These are phyloP conservation scores for Malbranchea zuffiana DNA, from an alignment of 2,329 filamentous ascomycete genomes.

Conservation along the genomic window DNA sequence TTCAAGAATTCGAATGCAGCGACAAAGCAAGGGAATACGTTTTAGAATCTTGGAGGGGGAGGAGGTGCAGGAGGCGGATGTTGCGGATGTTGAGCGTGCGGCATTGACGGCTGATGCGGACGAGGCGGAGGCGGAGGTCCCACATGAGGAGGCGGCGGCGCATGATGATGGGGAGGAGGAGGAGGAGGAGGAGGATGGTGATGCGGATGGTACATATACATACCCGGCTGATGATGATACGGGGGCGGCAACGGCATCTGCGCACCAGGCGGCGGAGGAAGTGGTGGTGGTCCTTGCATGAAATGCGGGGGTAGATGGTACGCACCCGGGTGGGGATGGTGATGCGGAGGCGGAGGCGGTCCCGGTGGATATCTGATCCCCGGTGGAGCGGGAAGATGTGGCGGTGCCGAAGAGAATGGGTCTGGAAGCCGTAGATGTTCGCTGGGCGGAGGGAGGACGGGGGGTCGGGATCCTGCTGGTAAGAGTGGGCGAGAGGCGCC, in stretches of 20 bases:
- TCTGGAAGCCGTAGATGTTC: constrained; percentile 28
- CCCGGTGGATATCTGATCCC: constrained; percentile 26
- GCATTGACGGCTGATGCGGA: constrained; percentile 7
- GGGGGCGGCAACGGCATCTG: neutral
- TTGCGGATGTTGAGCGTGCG: constrained; percentile 4
- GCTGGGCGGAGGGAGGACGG: constrained; percentile 21
- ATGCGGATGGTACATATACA: constrained; percentile 4
- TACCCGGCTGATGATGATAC: constrained; percentile 1
- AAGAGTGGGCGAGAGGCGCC: constrained; percentile 25
- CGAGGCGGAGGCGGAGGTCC: constrained; percentile 7
- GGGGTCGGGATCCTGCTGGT: constrained; percentile 20
- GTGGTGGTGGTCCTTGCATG: constrained; percentile 6
- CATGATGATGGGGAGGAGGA: constrained; percentile 8
- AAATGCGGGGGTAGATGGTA: constrained; percentile 8
- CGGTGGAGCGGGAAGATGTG: constrained; percentile 32
- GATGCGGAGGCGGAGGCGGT: constrained; percentile 7
- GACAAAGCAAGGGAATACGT: neutral
- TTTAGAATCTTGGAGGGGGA: constrained; percentile 4
- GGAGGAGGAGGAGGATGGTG: constrained; percentile 8
- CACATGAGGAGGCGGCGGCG: constrained; percentile 7
- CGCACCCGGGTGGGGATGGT: constrained; percentile 3
- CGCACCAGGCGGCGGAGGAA: neutral
- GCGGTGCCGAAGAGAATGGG: constrained; percentile 25
- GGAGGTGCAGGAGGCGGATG: constrained; percentile 5
- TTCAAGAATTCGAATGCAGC: too few species aligned